phyloP scores from a whole-genome alignment of 2,329 filamentous ascomycete genomes.

The Samsoniella hepiali region DNA sequence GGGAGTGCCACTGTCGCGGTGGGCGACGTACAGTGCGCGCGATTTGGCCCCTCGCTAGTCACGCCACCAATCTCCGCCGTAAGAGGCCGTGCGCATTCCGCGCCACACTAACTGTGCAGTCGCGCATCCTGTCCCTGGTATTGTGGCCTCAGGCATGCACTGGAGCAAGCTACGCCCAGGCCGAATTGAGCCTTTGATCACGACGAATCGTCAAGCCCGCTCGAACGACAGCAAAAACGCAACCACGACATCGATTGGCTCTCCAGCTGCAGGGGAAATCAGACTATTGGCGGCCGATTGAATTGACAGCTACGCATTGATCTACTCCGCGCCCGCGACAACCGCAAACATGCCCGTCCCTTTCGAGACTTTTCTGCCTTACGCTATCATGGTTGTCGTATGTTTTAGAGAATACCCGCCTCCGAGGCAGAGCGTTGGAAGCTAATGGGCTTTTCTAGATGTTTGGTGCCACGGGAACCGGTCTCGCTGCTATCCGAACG shows the following conservation, averaged over 20 bases:
- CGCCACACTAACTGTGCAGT: slow-evolving; percentile 18
- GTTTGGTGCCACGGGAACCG: slow-evolving; percentile 59
- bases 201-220: slow-evolving; percentile 10
- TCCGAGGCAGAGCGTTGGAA: neutral
- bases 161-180: slow-evolving; percentile 7
- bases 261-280: neutral
- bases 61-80: neutral
- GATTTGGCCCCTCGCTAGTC: slow-evolving; percentile 5
- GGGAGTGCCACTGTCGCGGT: slow-evolving; percentile 15
- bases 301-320: slow-evolving; percentile 12
- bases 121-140: slow-evolving; percentile 11
- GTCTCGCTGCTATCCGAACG: slow-evolving; percentile 54
- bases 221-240: slow-evolving; percentile 2
- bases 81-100: slow-evolving; percentile 7
- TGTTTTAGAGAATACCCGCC: slow-evolving; percentile 29
- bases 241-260: slow-evolving; percentile 1
- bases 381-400: slow-evolving; percentile 62
- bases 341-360: slow-evolving; percentile 54
- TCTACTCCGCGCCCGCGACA: slow-evolving; percentile 33
- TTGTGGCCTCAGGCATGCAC: slow-evolving; percentile 18
- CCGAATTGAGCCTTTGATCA: slow-evolving; percentile 15
- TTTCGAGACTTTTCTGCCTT: slow-evolving; percentile 62
- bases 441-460: slow-evolving; percentile 45
- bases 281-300: neutral
- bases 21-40: slow-evolving; percentile 19